Conservation (phyloP, 176 grass and related monocot genomes). For the Puya raimondii region DNA sequence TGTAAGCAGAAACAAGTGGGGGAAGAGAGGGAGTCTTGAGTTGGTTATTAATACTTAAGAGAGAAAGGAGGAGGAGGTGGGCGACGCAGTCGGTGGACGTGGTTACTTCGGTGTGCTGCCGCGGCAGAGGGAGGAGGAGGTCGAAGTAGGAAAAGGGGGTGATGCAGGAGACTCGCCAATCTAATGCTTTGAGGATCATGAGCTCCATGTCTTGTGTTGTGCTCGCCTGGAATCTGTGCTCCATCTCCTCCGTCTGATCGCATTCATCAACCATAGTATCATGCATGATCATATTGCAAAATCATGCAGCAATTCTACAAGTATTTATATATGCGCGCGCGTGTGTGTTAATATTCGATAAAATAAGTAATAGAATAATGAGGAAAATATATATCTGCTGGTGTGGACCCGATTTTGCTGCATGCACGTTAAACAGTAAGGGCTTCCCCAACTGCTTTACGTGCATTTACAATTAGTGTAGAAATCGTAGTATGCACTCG, state of each 20-base stretch:
- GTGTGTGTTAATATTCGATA: no score
- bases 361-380: no score
- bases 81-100: neutral
- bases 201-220: constrained; percentile 65
- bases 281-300: neutral
- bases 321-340: no score
- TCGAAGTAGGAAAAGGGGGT: constrained; percentile 54
- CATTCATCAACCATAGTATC: constrained; percentile 1
- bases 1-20: neutral
- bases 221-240: constrained; percentile 33
- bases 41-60: constrained; percentile 26
- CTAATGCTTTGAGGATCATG: constrained; percentile 58
- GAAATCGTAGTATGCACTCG: no score
- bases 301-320: neutral
- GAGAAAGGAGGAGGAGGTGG: constrained; percentile 43
- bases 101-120: neutral
- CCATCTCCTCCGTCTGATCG: constrained; percentile 52
- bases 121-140: constrained; percentile 15
- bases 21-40: neutral
- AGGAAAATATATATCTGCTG: no score
- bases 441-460: no score
- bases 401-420: no score
- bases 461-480: no score
- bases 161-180: constrained; percentile 66
- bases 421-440: no score